phyloP scores from a whole-genome alignment of 352 stramenopile genomes.

The Heterotrichella gracilis region DNA sequence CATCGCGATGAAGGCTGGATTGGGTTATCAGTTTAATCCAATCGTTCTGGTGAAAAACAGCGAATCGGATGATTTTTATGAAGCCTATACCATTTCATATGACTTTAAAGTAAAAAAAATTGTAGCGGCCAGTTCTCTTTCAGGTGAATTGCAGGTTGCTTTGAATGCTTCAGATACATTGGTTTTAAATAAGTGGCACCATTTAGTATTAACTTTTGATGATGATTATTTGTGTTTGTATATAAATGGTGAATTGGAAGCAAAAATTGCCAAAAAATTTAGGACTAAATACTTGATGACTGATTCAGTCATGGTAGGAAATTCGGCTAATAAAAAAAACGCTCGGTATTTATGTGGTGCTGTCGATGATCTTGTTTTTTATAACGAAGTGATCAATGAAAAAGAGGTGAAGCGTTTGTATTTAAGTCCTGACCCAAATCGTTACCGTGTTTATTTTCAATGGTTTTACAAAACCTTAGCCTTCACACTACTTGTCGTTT shows the following conservation, averaged over 20 bases:
- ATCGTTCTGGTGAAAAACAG: background rate
- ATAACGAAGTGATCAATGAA: background rate
- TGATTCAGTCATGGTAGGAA: background rate
- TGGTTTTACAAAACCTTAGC: background rate
- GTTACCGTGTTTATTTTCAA: background rate
- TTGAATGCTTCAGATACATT: background rate
- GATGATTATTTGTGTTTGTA: background rate
- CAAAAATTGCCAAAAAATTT: background rate
- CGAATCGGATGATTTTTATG: background rate
- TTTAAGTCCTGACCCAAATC: background rate
- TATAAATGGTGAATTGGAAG: background rate
- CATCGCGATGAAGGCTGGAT: background rate
- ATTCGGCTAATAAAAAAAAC: background rate
- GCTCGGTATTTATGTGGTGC: background rate
- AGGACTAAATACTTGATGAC: background rate
- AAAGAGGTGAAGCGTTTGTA: background rate
- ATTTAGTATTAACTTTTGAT: background rate
- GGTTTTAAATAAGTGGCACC: background rate
- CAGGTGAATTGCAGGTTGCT: background rate
- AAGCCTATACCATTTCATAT: background rate
- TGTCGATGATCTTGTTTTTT: background rate
- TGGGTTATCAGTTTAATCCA: background rate
- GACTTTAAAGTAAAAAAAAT: background rate
- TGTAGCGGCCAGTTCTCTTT: background rate
- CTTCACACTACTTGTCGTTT: background rate